Base-by-base conservation (phyloP, 805 yeast species). In the Kockiozyma suomiensis region DNA sequence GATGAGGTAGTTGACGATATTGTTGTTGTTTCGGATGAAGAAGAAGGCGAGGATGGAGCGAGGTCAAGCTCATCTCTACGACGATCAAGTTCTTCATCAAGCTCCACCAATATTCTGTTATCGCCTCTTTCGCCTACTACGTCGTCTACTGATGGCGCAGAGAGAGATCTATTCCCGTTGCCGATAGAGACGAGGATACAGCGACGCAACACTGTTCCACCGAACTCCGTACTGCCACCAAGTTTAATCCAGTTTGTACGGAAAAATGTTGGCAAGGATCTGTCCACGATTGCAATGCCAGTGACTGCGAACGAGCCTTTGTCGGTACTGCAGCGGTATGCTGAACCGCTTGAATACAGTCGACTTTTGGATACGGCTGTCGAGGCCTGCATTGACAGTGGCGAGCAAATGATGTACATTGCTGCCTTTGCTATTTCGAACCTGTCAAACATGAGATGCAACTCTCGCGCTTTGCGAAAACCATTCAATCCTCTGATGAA, bases 401-500 rank as follows among this genome's bases (percentile, higher is more conserved):
- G 86, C 0, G 88, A 86, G 69, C 76, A 86, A 54, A 79, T 85
- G 21, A 54, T 70, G 38, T 77, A 86, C 47, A 79, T 90, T 50
- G 92, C 97, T 0, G 81, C 90, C 1, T 94, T 92, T 79, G 96
- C 97, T 0, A 81, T 89, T 2, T 84, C 92, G 26, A 82, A 81
- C 58, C 72, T 92, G 7, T 84, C 97, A 0, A 78, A 87, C 10
- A 80, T 84, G 68, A 78, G 97, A 59, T 82, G 83, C 37, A 91
- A 88, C 68, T 85, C 85, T 50, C 81, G 99, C 67, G 85, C 86
- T 54, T 72, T 82, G 41, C 81, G 99, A 65, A 94, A 94, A 70
- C 98, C 99, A 0, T 94, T 94, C 75, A 94, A 91, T 71, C 98
- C 99, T 8, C 78, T 94, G 53, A 76, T 94, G 19, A 97, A 98